Evolutionary conservation across 169 alveolate species (phyloP).

Genomic region (Eimeria sp.): DNA sequence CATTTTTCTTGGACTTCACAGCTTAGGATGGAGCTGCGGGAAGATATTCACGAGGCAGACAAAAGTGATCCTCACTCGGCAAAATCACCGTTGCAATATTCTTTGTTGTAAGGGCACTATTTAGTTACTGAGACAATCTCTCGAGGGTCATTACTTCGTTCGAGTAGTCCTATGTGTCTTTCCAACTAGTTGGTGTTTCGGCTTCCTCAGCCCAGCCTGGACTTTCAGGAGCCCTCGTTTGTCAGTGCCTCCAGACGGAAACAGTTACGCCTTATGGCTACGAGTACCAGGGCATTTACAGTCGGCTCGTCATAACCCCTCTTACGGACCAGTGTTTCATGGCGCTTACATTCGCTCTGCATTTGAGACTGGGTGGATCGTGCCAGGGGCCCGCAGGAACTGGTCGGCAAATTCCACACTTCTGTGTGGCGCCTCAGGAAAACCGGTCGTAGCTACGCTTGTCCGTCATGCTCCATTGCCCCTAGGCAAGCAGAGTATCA

Average conservation of each 20-base stretch:
- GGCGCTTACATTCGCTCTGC: conserved; percentile 97
- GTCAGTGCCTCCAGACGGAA: conserved; percentile 96
- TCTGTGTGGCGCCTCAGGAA: not conserved
- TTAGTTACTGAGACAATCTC: not conserved
- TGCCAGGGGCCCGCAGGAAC: conserved; percentile 99
- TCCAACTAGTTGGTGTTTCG: conserved; percentile 6
- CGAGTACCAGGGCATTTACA: conserved; percentile 98
- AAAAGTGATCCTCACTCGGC: conserved; percentile 51
- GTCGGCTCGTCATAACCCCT: conserved; percentile 98
- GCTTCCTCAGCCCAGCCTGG: conserved; percentile 47
- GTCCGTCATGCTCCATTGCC: not conserved
- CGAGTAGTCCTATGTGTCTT: not conserved
- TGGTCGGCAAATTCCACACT: conserved; percentile 87
- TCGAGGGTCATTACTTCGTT: not conserved
- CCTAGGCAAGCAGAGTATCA: not conserved
- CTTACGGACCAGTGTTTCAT: conserved; percentile 98
- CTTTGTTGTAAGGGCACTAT: not conserved
- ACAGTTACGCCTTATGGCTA: conserved; percentile 97
- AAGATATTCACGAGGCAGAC: conserved; percentile 73
- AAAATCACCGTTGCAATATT: not conserved
- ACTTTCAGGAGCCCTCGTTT: conserved; percentile 86
- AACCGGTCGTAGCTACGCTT: not conserved
- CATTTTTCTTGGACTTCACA: conserved; percentile 97
- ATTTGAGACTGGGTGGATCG: conserved; percentile 98
- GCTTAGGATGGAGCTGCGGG: conserved; percentile 94